Base-by-base conservation (phyloP, 192 early-diverging fungal species). In the Gaertneriomyces semiglobifer region DNA sequence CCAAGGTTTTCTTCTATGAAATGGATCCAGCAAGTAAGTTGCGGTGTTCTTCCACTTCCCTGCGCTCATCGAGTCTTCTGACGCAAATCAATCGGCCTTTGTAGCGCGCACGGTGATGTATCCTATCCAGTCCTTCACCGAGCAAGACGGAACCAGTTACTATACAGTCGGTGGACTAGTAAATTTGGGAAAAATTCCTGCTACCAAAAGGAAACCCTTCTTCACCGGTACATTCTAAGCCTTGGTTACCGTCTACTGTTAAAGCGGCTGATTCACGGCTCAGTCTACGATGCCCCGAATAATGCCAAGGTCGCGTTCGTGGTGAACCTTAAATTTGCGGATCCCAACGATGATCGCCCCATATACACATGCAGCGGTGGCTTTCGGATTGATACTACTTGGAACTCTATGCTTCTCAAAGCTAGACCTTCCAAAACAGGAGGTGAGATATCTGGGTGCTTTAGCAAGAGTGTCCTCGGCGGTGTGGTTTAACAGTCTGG, bases 341-440 rank as follows among this genome's bases (percentile, higher is more conserved):
- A 33, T 20, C 18, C 55, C 55, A 57, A 3, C 20, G 18, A 38
- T 2, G 11, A 33, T 43, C 9, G 12, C 12, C 20, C 20, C 2
- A 45, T 44, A 14, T 60, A 60, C 59, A 12, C 18, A 14, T 60
- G 59, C 44, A 45, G 40, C 40, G 59, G 39, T 16, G 33, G 40
- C 12, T 44, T n/a, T 38, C 59, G 59, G 1, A 43, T 60, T 38
- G 59, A 60, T 60, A 44, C 9, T 43, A 44, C 39, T 38, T 60
- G 59, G 59, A 60, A 60, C 4, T 12, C 33, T 9, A 60, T 60
- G 10, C 38, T 60, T 14, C 59, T 39, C 44, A 20, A 9, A 20
- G n/a, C 18, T 14, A 60, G 38, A 43, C 59, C 59, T 16, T n/a
- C 44, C 14, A 20, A 60, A 11, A 38, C 16, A 25, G 33, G 14